Evolutionary conservation across 495 filamentous ascomycete genomes (phyloP), one percentile per base, ranked within the genome.

Genomic region (Podospora anserina): DNA sequence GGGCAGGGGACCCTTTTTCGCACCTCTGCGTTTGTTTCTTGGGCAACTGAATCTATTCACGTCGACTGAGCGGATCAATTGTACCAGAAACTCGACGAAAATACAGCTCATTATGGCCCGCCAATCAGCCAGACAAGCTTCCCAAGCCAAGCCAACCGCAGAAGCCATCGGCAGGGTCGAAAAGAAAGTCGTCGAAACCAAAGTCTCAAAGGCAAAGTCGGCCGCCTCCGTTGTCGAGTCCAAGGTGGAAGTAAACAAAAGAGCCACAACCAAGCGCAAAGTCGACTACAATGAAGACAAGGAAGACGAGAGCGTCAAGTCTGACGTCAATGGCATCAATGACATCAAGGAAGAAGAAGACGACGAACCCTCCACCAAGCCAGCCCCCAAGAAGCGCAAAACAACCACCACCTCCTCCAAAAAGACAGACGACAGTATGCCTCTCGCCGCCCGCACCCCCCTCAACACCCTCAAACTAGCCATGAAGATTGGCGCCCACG

Each of bases 401-500:
- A 79, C 74, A 64, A 87, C 84, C 72, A 80, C 81, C n/a, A 80
- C 83, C 57, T 74, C 71, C 58, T 65, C 76, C 9, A 82, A 82
- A 62, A 71, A 79, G n/a, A 69, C 74, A 20, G 80, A 81, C n/a
- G 78, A 83, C 58, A 74, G 71, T 39, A 86, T 91, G 83, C 90
- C 92, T 0, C 76, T 97, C 6, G 89, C 88, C 34, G 76, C 84
- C 16, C 83, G 95, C 30, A 91, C 92, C 0, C 77, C 83, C 4
- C 87, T 87, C 60, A 60, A 77, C 27, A 74, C 88, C 0, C 78
- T 94, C 68, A 90, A 89, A 71, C 81, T 79, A 73, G 76, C 80
- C 68, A 91, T 97, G 87, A 86, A 91, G 69, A 89, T 99, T 32
- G 95, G 95, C 11, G 95, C 95, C 1, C 95, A 99, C 76, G 92